These are phyloP conservation scores for Aspergillus carlsbadensis DNA, from an alignment of 495 filamentous ascomycete species.

Conservation along the genomic window DNA sequence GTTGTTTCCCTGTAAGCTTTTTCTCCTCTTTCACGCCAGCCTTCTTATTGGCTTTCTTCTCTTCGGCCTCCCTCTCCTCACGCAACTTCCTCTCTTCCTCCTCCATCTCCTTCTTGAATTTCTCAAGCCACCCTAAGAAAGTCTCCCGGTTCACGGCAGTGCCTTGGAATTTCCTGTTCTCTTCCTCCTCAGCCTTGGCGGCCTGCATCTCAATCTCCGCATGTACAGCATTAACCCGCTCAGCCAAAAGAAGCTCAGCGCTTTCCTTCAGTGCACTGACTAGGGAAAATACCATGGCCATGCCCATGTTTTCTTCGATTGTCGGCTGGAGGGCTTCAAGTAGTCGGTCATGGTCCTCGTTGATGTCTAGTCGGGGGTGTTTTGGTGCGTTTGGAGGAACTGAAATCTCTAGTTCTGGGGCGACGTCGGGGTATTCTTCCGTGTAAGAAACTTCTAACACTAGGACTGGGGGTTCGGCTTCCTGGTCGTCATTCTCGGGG, in stretches of 20 bases:
- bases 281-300: constrained; percentile 97
- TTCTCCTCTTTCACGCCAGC: constrained; percentile 53
- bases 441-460: constrained; percentile 83
- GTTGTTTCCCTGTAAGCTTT: constrained; percentile 74
- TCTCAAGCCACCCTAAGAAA: constrained; percentile 77
- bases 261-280: constrained; percentile 82
- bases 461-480: constrained; percentile 52
- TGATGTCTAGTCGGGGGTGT: constrained; percentile 60
- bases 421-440: constrained; percentile 79
- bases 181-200: constrained; percentile 76
- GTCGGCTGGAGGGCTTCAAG: constrained; percentile 65
- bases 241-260: constrained; percentile 74
- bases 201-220: constrained; percentile 62
- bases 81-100: constrained; percentile 60
- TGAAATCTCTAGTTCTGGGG: constrained; percentile 75
- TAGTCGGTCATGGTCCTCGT: constrained; percentile 68
- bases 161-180: constrained; percentile 96
- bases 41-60: constrained; percentile 68
- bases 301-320: constrained; percentile 87
- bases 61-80: constrained; percentile 71
- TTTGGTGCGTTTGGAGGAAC: constrained; percentile 66
- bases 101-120: constrained; percentile 77
- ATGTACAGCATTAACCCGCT: constrained; percentile 63
- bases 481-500: constrained; percentile 57
- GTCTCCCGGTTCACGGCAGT: constrained; percentile 79